Conservation (phyloP, 768 basidiomycete species). For the Lepiota subincarnata region DNA sequence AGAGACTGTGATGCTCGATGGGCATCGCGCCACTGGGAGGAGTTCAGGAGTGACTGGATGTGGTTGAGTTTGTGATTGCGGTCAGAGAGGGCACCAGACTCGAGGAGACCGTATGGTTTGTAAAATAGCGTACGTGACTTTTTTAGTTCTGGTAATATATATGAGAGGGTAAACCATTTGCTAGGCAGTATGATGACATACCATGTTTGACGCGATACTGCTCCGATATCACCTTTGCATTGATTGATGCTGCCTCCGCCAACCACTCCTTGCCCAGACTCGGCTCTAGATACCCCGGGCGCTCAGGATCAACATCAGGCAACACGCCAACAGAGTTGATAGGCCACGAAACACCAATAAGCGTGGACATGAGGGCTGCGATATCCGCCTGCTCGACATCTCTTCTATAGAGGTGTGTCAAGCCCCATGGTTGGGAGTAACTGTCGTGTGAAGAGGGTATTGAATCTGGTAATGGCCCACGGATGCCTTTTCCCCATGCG, state of each 20-base stretch:
- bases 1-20: slow-evolving; percentile 46
- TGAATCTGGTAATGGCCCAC: slow-evolving; percentile 59
- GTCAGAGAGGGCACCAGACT: slow-evolving; percentile 29
- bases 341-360: slow-evolving; percentile 71
- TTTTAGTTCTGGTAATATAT: slow-evolving; percentile 50
- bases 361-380: slow-evolving; percentile 68
- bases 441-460: slow-evolving; percentile 62
- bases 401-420: slow-evolving; percentile 53
- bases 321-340: slow-evolving; percentile 80
- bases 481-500: slow-evolving; percentile 77
- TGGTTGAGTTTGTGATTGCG: slow-evolving; percentile 22
- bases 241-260: slow-evolving; percentile 56
- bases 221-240: slow-evolving; percentile 70
- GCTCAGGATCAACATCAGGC: slow-evolving; percentile 64
- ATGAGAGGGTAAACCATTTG: background rate
- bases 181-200: slow-evolving; percentile 26
- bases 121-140: slow-evolving; percentile 54
- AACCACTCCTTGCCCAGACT: slow-evolving; percentile 41
- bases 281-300: slow-evolving; percentile 54
- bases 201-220: slow-evolving; percentile 78
- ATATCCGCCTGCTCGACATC: slow-evolving; percentile 85
- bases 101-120: slow-evolving; percentile 51
- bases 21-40: slow-evolving; percentile 43
- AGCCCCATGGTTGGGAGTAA: slow-evolving; percentile 62
- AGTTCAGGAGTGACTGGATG: slow-evolving; percentile 44